phyloP scores from a whole-genome alignment of 2,329 filamentous ascomycete species.

The Ceratocystis eucalypticola region DNA sequence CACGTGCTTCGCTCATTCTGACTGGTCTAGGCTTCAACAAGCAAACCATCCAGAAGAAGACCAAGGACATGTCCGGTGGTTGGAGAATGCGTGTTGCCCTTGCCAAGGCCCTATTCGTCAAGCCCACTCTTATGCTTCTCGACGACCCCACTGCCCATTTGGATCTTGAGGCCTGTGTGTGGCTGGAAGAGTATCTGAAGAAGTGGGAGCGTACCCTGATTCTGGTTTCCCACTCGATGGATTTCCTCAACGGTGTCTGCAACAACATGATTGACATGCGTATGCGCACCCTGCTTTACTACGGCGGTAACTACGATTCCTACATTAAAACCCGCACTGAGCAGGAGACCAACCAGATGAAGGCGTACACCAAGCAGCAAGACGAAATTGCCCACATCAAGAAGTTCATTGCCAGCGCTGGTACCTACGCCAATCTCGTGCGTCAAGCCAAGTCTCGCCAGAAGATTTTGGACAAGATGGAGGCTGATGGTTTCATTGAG shows the following conservation, averaged over 20 bases:
- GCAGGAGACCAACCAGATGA: conserved; percentile 96
- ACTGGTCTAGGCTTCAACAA: conserved; percentile 99
- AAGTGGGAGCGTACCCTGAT: conserved; percentile 98
- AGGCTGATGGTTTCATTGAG: conserved; percentile 97
- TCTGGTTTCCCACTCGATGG: conserved; percentile 93
- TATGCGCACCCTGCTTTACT: conserved; percentile 77
- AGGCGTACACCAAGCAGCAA: conserved; percentile 97
- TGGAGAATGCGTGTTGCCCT: conserved; percentile 99
- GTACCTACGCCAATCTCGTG: conserved; percentile 99
- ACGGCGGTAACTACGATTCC: conserved; percentile 99
- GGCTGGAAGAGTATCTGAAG: conserved; percentile 98
- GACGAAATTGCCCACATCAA: conserved; percentile 99
- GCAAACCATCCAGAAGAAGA: conserved; percentile 94
- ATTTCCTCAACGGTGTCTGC: conserved; percentile 99
- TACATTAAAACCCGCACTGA: conserved; percentile 89
- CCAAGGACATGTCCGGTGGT: conserved; percentile 99
- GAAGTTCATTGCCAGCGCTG: conserved; percentile 98
- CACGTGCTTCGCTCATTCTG: conserved; percentile 87
- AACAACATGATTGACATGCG: conserved; percentile 99
- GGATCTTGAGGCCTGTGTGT: conserved; percentile 98
- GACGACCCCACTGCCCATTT: conserved; percentile 98
- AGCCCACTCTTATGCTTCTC: conserved; percentile 86
- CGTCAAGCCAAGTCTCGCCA: conserved; percentile 97
- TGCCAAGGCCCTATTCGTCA: conserved; percentile 95
- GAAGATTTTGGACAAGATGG: conserved; percentile 99